Base-by-base conservation (phyloP, 2,329 filamentous ascomycete species). In the Aspergillus ustus region DNA sequence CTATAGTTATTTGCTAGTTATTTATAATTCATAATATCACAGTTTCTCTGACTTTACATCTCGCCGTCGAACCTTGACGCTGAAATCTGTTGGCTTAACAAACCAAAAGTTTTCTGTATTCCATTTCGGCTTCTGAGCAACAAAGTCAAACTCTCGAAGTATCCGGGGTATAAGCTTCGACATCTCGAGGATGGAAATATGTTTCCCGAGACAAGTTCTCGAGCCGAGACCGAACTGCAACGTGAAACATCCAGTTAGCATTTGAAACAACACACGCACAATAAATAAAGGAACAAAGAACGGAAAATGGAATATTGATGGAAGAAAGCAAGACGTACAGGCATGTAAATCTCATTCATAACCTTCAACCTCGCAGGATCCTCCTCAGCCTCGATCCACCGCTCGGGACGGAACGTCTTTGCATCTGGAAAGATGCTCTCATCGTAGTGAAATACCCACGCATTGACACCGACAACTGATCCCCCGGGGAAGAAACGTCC, bases 401-500 rank as follows among this genome's bases (percentile, higher is more conserved):
- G 69, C 58, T 81, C 80, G 0, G 83, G 84, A 11, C 75, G 70
- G 64, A 82, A 85, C 0, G 66, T 51, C 7, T 73, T 69, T 1
- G 80, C 78, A 52, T 82, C 76, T 0, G 67, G 56, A 67, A 83
- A 85, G n/a, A 84, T 75, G 0, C 59, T 60, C 17, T 72, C 69
- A 57, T 83, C 70, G 22, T 79, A 75, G 67, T 84, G 80, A 5
- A 77, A 74, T 19, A 82, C 72, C 75, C 80, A 80, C 28, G 73
- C 64, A 54, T 80, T 82, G 54, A 82, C 72, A 1, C 81, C 81
- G 7, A 83, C 76, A 0, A 74, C 71, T 0, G 77, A 73, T 1
- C 81, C 80, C 28, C 70, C 73, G 0, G 82, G 77, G 57, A 83
- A 79, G 59, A 74, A 77, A 7, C 70, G 75, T 46, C 76, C 74